These are phyloP conservation scores for Kodamaea arcana DNA, from an alignment of 1,139 yeast species.

Conservation along the genomic window DNA sequence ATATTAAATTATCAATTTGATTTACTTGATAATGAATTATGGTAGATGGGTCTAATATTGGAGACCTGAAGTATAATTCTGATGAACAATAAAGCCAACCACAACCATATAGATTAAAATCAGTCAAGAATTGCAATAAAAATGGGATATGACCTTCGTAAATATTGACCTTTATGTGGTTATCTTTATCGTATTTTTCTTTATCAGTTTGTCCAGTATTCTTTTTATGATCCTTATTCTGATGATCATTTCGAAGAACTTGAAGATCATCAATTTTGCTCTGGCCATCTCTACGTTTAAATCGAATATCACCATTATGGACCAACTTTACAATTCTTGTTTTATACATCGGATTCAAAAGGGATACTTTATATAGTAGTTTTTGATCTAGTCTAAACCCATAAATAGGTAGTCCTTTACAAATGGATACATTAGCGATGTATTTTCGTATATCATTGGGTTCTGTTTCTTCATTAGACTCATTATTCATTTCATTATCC, in stretches of 20 bases:
- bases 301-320: constrained; percentile 7
- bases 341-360: constrained; percentile 60
- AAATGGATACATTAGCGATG: constrained; percentile 60
- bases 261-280: not conserved
- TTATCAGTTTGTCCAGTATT: not conserved
- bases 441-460: constrained; percentile 39
- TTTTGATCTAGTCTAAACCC: constrained; percentile 71
- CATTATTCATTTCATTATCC: constrained; percentile 9
- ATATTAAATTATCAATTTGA: constrained; percentile 6
- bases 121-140: constrained; percentile 71
- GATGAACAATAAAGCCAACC: constrained; percentile 54
- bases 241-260: no score
- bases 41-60: constrained; percentile 9
- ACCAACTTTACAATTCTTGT: constrained; percentile 54
- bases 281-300: no score
- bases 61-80: constrained; percentile 10
- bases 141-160: constrained; percentile 83
- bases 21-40: not conserved
- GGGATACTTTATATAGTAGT: constrained; percentile 61
- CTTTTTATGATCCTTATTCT: no score
- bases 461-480: not conserved
- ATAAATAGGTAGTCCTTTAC: constrained; percentile 78
- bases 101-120: constrained; percentile 82
- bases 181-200: no score
- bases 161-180: no score